phyloP scores from a whole-genome alignment of 768 basidiomycete genomes.

The Rhodocollybia butyracea region DNA sequence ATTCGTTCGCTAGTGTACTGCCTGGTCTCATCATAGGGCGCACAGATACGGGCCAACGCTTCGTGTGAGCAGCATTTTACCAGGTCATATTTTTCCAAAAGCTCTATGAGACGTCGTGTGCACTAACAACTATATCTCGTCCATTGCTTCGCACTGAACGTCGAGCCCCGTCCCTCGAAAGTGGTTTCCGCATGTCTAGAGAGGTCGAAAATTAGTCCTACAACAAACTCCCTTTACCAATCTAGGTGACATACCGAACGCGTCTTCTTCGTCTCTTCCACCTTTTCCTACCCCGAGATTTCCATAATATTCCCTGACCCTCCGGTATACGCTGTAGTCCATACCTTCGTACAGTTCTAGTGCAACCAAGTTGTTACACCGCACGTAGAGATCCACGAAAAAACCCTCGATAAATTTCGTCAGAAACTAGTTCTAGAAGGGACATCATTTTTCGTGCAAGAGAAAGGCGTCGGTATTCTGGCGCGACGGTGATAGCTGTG shows the following conservation, averaged over 20 bases:
- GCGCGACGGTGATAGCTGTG: slow-evolving; percentile 92
- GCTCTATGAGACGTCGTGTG: slow-evolving; percentile 50
- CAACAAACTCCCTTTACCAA: not conserved
- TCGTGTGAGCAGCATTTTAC: not conserved
- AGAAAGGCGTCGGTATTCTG: slow-evolving; percentile 84
- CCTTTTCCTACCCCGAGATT: slow-evolving; percentile 71
- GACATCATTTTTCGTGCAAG: slow-evolving; percentile 86
- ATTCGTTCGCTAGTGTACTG: no score
- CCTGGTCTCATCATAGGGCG: no score
- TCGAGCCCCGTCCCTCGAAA: slow-evolving; percentile 56
- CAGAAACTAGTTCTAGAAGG: slow-evolving; percentile 82
- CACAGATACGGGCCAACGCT: not conserved
- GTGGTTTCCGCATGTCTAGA: slow-evolving; percentile 69
- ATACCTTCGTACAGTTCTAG: slow-evolving; percentile 90
- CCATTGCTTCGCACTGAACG: slow-evolving; percentile 72
- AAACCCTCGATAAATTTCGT: slow-evolving; percentile 76
- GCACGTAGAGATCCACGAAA: slow-evolving; percentile 96
- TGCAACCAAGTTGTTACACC: slow-evolving; percentile 81
- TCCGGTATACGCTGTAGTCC: slow-evolving; percentile 89
- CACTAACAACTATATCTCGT: slow-evolving; percentile 66
- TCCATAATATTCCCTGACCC: slow-evolving; percentile 90
- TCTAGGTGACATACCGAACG: slow-evolving; percentile 67
- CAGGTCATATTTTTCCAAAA: not conserved
- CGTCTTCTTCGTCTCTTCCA: slow-evolving; percentile 84
- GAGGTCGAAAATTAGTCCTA: not conserved